Evolutionary conservation across 371 early-diverging fungal species (phyloP), one percentile per base, ranked within the genome.

Genomic region (Mortierella sp.): DNA sequence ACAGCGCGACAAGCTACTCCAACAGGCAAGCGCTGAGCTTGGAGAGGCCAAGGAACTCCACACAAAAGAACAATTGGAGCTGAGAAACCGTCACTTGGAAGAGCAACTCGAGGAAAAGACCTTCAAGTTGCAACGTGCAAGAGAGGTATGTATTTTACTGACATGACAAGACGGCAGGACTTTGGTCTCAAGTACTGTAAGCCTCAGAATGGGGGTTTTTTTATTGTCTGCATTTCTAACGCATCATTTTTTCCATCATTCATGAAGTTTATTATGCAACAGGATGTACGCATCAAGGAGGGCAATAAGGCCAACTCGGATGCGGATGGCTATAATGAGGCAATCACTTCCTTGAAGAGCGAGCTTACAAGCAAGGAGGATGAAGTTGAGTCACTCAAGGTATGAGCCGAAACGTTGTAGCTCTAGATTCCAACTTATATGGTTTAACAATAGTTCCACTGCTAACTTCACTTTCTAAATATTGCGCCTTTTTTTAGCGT

Each of bases 371-470:
- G 88, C 72, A 85, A 88, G 65, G 87, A 92, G 17, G 92, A 93
- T 76, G 93, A 94, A 66, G 87, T 85, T 26, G 93, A 93, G 22
- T 85, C 85, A 28, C 84, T 91, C 49, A 86, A 89, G 87, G 91
- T 90, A 86, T 60, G 43, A 9, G 15, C 29, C 3, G 28, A 76
- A 60, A 72, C 70, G 7, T 37, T 45, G 68, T 71, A 40, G 55
- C 74, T 54, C 55, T 32, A 7, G 15, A n/a, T 8, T 6, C 35
- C 57, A n/a, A 15, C 19, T 62, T 23, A n/a, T 7, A 23, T 31
- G 37, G 4, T 15, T n/a, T 23, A 59, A 12, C n/a, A 22, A 42
- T 42, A 26, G 23, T 53, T 63, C 22, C 29, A 26, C 29, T 65
- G 22, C 5, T 54, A 34, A n/a, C n/a, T n/a, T n/a, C n/a, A n/a